These are phyloP conservation scores for Whalleya microplaca DNA, from an alignment of 2,329 filamentous ascomycete species.

Conservation along the genomic window DNA sequence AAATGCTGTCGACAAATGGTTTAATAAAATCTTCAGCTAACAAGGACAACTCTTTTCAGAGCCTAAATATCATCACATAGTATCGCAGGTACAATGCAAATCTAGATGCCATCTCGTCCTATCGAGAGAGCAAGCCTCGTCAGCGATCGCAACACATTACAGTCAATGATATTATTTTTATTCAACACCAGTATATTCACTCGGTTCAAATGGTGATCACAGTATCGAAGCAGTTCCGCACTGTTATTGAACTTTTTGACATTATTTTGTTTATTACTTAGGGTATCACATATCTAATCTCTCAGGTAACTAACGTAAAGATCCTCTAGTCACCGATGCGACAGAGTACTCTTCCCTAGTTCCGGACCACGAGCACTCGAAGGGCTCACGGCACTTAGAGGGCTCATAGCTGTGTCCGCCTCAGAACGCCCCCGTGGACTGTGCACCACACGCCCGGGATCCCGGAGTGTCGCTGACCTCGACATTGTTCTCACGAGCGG, in stretches of 20 bases:
- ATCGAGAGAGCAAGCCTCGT: no score
- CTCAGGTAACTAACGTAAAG: no score
- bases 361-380: neutral
- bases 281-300: no score
- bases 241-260: no score
- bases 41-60: no score
- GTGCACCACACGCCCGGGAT: no score
- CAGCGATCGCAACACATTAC: no score
- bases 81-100: neutral
- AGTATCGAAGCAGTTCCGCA: no score
- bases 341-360: neutral
- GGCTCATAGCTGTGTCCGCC: neutral
- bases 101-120: neutral
- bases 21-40: constrained; percentile 32
- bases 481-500: neutral
- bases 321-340: neutral
- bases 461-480: neutral
- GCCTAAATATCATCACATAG: neutral
- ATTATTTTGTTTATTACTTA: no score
- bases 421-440: neutral
- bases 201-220: no score
- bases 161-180: no score
- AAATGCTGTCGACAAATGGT: constrained; percentile 29
- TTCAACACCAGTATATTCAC: no score
- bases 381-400: neutral